Conservation (phyloP, 2,329 filamentous ascomycete genomes). For the Talaromyces sp. region DNA sequence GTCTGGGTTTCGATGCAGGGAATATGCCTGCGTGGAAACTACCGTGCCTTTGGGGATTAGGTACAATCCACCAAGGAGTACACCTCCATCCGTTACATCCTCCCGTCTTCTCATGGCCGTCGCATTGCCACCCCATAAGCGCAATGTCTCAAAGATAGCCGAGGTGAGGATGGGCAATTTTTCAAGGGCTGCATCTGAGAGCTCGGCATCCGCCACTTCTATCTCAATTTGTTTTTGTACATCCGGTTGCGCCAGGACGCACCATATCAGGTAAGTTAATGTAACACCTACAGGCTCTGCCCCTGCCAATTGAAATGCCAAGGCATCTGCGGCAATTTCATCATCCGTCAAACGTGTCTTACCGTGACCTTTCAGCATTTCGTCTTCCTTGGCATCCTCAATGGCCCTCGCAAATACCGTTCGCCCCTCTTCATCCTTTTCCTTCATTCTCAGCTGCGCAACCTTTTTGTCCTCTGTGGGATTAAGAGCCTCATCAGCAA, state of each 20-base stretch:
- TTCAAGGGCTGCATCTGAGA: background rate
- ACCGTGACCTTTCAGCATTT: background rate
- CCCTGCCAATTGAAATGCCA: background rate
- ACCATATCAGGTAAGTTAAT: background rate
- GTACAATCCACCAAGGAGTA: background rate
- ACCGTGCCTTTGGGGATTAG: background rate
- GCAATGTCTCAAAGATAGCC: background rate
- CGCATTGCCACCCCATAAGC: background rate
- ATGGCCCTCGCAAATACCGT: background rate
- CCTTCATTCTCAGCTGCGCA: background rate
- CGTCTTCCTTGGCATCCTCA: background rate
- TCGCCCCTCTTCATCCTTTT: background rate
- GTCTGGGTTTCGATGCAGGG: background rate
- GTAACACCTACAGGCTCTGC: background rate
- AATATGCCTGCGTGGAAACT: background rate
- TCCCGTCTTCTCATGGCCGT: background rate
- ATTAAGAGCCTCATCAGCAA: background rate
- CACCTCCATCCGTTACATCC: background rate
- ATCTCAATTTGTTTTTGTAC: background rate
- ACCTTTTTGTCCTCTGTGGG: background rate
- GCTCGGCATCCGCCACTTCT: background rate
- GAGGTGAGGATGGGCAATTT: background rate
- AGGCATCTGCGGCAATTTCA: background rate
- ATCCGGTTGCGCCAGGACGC: background rate
- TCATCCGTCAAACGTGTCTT: background rate